Conservation (phyloP, 2,329 filamentous ascomycete genomes). For the Ophiostoma fasciatum region DNA sequence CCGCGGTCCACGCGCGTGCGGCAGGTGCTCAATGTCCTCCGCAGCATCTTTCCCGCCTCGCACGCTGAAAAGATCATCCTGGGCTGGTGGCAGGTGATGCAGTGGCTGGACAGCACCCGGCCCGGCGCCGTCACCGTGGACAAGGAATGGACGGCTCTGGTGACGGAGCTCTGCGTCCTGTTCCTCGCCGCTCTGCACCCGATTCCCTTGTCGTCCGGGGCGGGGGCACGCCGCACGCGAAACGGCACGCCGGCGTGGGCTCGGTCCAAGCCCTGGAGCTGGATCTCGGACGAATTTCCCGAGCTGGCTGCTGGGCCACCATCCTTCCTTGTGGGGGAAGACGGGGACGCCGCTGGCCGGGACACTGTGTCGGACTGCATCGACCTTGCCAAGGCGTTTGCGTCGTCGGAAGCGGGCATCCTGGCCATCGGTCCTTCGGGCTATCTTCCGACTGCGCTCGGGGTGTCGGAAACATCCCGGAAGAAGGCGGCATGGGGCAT, state of each 20-base stretch:
- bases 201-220: too few species aligned
- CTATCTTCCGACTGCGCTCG: slow-evolving; percentile 48
- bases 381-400: slow-evolving; percentile 48
- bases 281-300: slow-evolving; percentile 20
- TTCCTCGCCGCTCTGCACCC: slow-evolving; percentile 30
- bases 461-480: slow-evolving; percentile 38
- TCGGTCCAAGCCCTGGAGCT: slow-evolving; percentile 8
- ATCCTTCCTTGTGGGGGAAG: too few species aligned
- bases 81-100: slow-evolving; percentile 59
- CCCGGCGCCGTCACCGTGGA: slow-evolving; percentile 27
- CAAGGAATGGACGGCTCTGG: slow-evolving; percentile 54
- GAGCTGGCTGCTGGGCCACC: too few species aligned
- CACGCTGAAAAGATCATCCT: slow-evolving; percentile 47
- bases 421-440: slow-evolving; percentile 37
- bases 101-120: slow-evolving; percentile 44
- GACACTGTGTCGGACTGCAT: slow-evolving; percentile 31
- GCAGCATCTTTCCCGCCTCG: slow-evolving; percentile 45
- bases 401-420: slow-evolving; percentile 42
- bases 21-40: slow-evolving; percentile 45
- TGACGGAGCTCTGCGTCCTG: slow-evolving; percentile 48
- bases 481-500: slow-evolving; percentile 49
- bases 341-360: slow-evolving; percentile 17
- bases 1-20: slow-evolving; percentile 48
- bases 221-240: too few species aligned
- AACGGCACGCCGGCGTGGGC: not conserved